Evolutionary conservation across 23 red algal species (phyloP).

Genomic region (Gracilaria vermiculophylla): DNA sequence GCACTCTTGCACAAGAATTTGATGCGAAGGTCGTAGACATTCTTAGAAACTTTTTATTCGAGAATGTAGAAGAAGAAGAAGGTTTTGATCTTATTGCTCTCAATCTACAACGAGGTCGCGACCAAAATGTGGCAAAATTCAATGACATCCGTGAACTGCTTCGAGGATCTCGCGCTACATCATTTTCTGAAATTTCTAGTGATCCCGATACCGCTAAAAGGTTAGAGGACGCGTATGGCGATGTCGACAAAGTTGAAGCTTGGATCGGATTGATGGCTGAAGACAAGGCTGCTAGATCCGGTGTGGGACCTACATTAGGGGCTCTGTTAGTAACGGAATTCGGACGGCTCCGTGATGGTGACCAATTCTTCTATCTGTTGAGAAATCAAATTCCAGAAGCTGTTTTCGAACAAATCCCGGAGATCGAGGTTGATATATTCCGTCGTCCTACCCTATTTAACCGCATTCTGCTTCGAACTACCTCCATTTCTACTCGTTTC

Average conservation of each 20-base stretch:
- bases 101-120: slow-evolving; percentile 47
- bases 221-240: slow-evolving; percentile 16
- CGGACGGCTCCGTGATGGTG: slow-evolving; percentile 32
- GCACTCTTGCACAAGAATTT: slow-evolving; percentile 46
- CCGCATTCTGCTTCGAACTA: slow-evolving; percentile 3
- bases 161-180: not conserved
- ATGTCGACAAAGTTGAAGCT: slow-evolving; percentile 26
- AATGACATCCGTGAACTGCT: slow-evolving; percentile 23
- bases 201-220: not conserved
- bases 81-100: slow-evolving; percentile 57
- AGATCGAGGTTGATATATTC: not conserved
- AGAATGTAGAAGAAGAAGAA: slow-evolving; percentile 46
- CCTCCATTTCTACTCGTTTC: not conserved
- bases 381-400: slow-evolving; percentile 1
- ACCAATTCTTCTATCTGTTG: slow-evolving; percentile 49
- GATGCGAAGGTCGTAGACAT: slow-evolving; percentile 24
- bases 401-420: not conserved
- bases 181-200: slow-evolving; percentile 28
- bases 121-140: slow-evolving; percentile 50
- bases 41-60: slow-evolving; percentile 64
- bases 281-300: not conserved
- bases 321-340: slow-evolving; percentile 31
- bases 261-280: slow-evolving; percentile 39
- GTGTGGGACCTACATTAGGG: slow-evolving; percentile 1
- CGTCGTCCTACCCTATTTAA: not conserved